Evolutionary conservation across 108 stramenopile genomes (phyloP).

Genomic region (Cafeteria roenbergensis): DNA sequence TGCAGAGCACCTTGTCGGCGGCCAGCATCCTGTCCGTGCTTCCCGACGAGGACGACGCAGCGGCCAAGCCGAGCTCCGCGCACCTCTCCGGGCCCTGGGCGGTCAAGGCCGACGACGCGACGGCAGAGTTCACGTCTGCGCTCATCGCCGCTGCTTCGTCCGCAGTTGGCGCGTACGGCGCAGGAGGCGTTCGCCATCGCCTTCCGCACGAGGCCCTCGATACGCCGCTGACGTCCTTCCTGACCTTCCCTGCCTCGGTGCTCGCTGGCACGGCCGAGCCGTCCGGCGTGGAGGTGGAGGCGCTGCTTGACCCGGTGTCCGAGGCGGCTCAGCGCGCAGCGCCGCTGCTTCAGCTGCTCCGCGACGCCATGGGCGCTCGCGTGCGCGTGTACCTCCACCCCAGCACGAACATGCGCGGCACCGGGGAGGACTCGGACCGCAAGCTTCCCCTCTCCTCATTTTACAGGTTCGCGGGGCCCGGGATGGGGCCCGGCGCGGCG

Average conservation of each 20-base stretch:
- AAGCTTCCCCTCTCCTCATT: conserved; percentile 78
- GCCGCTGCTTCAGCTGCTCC: conserved; percentile 55
- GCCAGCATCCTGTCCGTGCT: no score
- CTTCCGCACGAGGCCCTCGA: no score
- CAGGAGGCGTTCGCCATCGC: neutral
- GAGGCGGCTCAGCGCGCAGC: conserved; percentile 71
- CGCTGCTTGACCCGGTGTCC: conserved; percentile 67
- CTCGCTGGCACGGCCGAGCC: neutral
- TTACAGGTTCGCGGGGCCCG: conserved; percentile 65
- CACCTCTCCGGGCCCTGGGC: no score
- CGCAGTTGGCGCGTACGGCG: neutral
- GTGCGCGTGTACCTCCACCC: conserved; percentile 57
- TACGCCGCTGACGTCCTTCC: neutral
- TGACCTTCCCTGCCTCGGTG: neutral
- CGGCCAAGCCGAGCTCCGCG: no score
- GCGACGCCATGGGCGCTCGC: conserved; percentile 58
- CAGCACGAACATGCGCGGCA: conserved; percentile 38
- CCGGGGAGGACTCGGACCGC: no score
- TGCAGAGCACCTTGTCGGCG: no score
- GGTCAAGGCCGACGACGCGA: no score
- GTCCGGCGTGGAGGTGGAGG: conserved; percentile 38
- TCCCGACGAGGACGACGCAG: no score
- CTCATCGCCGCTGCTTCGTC: neutral
- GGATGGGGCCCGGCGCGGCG: conserved; percentile 2
- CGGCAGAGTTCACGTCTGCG: neutral